phyloP scores from a whole-genome alignment of 257 asterid genomes.

The Scutellaria baicalensis region DNA sequence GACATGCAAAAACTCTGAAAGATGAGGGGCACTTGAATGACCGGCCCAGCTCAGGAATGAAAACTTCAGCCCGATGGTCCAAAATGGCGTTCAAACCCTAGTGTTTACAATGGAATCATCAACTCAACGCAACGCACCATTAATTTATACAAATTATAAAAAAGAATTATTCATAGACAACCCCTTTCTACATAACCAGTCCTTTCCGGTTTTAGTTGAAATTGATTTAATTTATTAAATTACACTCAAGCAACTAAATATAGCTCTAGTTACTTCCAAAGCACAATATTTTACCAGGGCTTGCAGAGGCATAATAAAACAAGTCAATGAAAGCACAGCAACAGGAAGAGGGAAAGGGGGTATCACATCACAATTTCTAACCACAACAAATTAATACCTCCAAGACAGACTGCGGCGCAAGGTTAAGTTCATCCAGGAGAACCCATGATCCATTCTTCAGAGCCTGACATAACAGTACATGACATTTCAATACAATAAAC shows the following conservation, averaged over 20 bases:
- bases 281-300: neutral
- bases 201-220: neutral
- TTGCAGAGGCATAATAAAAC: neutral
- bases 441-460: conserved; percentile 94
- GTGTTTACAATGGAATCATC: conserved; percentile 1
- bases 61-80: conserved; percentile 98
- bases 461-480: conserved; percentile 51
- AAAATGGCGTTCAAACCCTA: conserved; percentile 93
- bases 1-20: conserved; percentile 94
- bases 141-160: neutral
- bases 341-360: neutral
- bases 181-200: neutral
- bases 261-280: neutral
- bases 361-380: neutral
- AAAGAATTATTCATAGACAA: neutral
- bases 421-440: conserved; percentile 92
- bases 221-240: neutral
- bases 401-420: conserved; percentile 97
- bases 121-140: conserved; percentile 4
- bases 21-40: conserved; percentile 81
- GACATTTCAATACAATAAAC: neutral
- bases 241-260: neutral
- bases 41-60: conserved; percentile 86
- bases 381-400: conserved; percentile 48
- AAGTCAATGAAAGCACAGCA: neutral